A percentile compares a stretch with the other conserved stretches of the same genome.
phyloP scores from a whole-genome alignment of 768 basidiomycete genomes.

The Amanita thiersii region DNA sequence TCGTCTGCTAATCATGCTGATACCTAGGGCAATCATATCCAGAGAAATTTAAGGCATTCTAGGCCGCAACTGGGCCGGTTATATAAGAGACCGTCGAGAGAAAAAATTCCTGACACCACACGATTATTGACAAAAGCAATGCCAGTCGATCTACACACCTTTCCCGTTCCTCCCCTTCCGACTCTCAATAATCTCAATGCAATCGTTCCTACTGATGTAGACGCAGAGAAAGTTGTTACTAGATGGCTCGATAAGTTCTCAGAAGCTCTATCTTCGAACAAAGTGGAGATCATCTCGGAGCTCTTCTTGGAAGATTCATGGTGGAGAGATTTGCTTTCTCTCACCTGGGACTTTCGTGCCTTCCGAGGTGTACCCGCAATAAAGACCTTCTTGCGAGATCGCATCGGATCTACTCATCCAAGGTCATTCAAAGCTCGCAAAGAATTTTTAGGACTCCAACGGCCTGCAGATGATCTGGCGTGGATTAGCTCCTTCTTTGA shows the following conservation, averaged over 20 bases:
- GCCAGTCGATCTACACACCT: neutral
- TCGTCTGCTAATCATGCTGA: too few species aligned
- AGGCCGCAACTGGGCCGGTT: too few species aligned
- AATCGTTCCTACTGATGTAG: slow-evolving; percentile 14
- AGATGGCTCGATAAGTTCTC: slow-evolving; percentile 22
- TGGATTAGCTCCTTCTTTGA: slow-evolving; percentile 41
- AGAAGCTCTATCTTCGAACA: slow-evolving; percentile 5
- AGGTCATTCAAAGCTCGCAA: slow-evolving; percentile 22
- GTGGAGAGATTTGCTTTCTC: slow-evolving; percentile 44
- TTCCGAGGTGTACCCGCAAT: slow-evolving; percentile 49
- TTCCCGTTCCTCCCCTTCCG: slow-evolving; percentile 17
- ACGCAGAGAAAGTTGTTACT: slow-evolving; percentile 17
- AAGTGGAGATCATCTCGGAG: slow-evolving; percentile 11
- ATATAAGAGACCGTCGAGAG: too few species aligned
- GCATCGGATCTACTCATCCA: slow-evolving; percentile 21
- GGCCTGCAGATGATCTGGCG: slow-evolving; percentile 29
- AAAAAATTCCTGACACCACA: too few species aligned
- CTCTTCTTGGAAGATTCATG: slow-evolving; percentile 21
- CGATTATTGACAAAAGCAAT: too few species aligned
- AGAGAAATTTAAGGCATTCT: too few species aligned
- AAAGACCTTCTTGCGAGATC: slow-evolving; percentile 28
- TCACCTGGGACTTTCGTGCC: slow-evolving; percentile 49
- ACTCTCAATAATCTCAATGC: slow-evolving; percentile 20
- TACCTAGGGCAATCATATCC: too few species aligned
- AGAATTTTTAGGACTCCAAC: slow-evolving; percentile 20